phyloP scores from a whole-genome alignment of 2,329 filamentous ascomycete species.

The Neophaeococcomyces aloes region DNA sequence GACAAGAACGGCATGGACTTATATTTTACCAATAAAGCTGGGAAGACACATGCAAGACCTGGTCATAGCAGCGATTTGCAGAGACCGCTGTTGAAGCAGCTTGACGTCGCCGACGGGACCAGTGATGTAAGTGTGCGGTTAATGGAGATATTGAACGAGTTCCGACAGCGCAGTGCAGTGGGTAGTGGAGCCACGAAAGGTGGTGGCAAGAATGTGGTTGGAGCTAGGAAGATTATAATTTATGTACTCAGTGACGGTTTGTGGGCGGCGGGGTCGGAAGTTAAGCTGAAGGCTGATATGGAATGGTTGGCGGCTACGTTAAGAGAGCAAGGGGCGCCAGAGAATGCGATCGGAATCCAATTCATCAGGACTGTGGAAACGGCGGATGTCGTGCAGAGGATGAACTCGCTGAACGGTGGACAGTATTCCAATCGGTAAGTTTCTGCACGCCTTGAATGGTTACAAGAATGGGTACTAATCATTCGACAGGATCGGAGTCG shows the following conservation, averaged over 20 bases:
- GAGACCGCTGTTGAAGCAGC: neutral
- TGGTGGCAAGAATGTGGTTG: conserved; percentile 6
- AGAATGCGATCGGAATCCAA: neutral
- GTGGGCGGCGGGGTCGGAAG: neutral
- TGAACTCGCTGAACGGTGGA: neutral
- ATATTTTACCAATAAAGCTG: neutral
- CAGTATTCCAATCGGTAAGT: neutral
- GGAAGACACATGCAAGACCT: neutral
- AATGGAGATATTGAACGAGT: conserved; percentile 1
- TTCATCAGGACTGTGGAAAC: neutral
- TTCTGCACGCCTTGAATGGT: too few species aligned
- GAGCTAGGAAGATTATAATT: conserved; percentile 8
- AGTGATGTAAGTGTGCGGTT: conserved; percentile 6
- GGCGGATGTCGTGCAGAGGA: neutral
- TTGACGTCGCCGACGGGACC: conserved; percentile 2
- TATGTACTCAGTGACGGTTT: neutral
- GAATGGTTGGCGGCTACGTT: neutral
- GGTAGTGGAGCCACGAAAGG: neutral
- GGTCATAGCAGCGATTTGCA: neutral
- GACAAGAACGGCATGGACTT: conserved; percentile 2
- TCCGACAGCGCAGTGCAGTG: neutral
- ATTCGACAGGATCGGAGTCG: neutral
- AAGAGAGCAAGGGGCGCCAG: neutral
- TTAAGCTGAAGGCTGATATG: neutral
- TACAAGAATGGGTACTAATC: too few species aligned